Base-by-base conservation (phyloP, 176 grass and related monocot genomes). In the Neostapfia colusana region DNA sequence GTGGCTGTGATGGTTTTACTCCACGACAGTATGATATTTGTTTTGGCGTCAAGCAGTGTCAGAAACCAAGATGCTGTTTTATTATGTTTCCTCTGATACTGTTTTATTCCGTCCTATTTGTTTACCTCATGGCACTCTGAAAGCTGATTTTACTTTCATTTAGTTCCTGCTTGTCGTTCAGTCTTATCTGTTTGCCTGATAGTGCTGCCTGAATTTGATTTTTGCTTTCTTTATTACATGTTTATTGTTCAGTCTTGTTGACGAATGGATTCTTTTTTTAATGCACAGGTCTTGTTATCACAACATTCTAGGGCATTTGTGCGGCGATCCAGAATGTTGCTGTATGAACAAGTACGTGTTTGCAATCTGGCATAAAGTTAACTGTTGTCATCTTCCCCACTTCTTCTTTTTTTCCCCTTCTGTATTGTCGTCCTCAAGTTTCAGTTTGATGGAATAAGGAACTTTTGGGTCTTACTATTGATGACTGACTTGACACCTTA, bases 361-460 rank as follows among this genome's bases (percentile, higher is more conserved):
- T 81, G 76, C 9, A 70, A 88, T 84, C 79, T 51, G 42, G 80
- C 73, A 83, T 79, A 62, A 79, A 73, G 41, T 60, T 75, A 76
- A 88, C 76, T 70, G 69, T 51, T 80, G 63, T 71, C 56, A 48
- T 79, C 43, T 56, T 39, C 23, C 36, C 55, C 14, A 8, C 63
- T n/a, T 2, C 28, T 13, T 14, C 43, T 74, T 69, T 42, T n/a
- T n/a, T n/a, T n/a, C n/a, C n/a, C n/a, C 60, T 58, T 38, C 51
- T 15, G 41, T 4, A 46, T 27, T 31, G 20, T 26, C 66, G 58
- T 71, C 78, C 64, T 48, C 26, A 39, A 60, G 79, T 83, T 72
- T 60, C 36, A 69, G 43, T 76, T 78, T 77, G 39, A 70, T 76
- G 81, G 48, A 88, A 88, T 88, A 88, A 88, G 60, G 27, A 80